These are phyloP conservation scores for Saccharomycopsis sp. DNA, from an alignment of 805 yeast species.

Conservation along the genomic window DNA sequence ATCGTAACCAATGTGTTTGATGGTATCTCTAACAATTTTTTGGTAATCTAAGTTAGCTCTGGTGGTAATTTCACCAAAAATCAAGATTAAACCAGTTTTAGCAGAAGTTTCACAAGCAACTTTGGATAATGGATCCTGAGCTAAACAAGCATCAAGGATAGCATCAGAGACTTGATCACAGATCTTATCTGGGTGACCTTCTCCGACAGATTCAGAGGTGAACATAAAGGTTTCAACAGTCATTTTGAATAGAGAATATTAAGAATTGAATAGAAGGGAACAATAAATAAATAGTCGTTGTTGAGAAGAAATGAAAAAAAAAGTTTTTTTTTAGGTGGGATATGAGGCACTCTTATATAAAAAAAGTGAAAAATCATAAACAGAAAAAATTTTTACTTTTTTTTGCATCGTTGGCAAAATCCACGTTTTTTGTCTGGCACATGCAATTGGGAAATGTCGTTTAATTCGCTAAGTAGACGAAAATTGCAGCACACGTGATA, in stretches of 20 bases:
- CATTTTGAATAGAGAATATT: neutral
- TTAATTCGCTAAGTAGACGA: no score
- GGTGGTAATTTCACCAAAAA: conserved; percentile 99
- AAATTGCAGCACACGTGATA: no score
- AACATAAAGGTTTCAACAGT: conserved; percentile 42
- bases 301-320: neutral
- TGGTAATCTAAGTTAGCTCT: conserved; percentile 93
- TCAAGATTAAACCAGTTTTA: conserved; percentile 99
- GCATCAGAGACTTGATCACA: conserved; percentile 99
- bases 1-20: conserved; percentile 97
- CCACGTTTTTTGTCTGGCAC: no score
- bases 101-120: conserved; percentile 99
- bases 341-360: no score
- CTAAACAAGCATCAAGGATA: conserved; percentile 92
- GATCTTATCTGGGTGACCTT: conserved; percentile 91
- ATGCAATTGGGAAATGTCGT: no score
- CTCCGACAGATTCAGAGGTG: conserved; percentile 88
- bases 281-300: neutral
- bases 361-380: no score
- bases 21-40: conserved; percentile 95
- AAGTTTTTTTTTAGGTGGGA: no score
- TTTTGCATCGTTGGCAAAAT: no score
- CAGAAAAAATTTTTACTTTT: no score
- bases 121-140: conserved; percentile 93
- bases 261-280: neutral